phyloP scores from a whole-genome alignment of 208 protist genomes.

The Zelonia costaricensis region DNA sequence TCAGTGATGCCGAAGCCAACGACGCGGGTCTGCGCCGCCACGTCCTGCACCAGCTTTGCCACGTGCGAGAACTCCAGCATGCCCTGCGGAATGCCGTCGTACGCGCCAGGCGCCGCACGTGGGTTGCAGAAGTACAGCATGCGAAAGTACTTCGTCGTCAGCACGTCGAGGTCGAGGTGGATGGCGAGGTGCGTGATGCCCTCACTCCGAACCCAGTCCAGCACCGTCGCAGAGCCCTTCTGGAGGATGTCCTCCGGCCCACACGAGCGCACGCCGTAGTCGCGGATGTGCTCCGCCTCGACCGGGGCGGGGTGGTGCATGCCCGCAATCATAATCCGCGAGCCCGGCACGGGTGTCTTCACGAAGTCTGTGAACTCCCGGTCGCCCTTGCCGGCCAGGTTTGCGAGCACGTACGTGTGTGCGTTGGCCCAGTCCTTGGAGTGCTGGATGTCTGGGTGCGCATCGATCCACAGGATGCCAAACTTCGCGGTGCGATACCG shows the following conservation, averaged over 20 bases:
- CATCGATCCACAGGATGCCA: conserved; percentile 39
- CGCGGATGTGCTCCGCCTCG: conserved; percentile 24
- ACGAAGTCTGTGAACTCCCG: conserved; percentile 13
- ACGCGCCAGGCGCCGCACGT: conserved; percentile 2
- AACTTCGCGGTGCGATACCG: conserved; percentile 24
- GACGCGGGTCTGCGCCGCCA: conserved; percentile 17
- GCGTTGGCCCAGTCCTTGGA: conserved; percentile 23
- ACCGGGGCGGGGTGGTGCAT: conserved; percentile 12
- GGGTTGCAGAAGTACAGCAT: conserved; percentile 28
- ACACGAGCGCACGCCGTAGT: conserved; percentile 20
- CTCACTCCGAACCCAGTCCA: conserved; percentile 25
- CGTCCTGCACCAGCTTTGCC: conserved; percentile 15
- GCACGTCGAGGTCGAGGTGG: conserved; percentile 41
- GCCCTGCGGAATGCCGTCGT: conserved; percentile 23
- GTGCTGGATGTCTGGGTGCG: conserved; percentile 36
- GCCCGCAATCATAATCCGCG: conserved; percentile 25
- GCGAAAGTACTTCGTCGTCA: conserved; percentile 21
- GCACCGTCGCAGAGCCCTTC: conserved; percentile 15
- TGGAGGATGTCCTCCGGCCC: conserved; percentile 7
- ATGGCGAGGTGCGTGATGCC: conserved; percentile 39
- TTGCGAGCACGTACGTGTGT: conserved; percentile 29
- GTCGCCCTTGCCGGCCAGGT: conserved; percentile 18
- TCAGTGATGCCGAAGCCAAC: conserved; percentile 40
- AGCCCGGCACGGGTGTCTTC: conserved; percentile 6
- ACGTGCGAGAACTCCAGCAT: conserved; percentile 21